Conservation (phyloP, 306 rosid genomes). For the Trifolium dubium region DNA sequence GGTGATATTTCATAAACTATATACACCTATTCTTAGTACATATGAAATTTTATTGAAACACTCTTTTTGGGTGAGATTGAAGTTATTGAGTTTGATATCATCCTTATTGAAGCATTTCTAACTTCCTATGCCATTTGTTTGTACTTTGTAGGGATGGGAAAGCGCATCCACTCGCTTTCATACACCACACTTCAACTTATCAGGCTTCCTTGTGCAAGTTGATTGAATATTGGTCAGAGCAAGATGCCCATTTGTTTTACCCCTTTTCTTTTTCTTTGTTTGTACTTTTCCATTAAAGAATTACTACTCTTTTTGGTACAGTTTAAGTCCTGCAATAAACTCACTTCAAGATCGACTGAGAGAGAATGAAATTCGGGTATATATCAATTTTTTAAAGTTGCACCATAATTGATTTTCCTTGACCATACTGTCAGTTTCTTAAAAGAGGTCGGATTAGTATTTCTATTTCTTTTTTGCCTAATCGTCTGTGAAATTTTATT, state of each 20-base stretch:
- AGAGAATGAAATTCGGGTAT: conserved; percentile 94
- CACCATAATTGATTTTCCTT: conserved; percentile 26
- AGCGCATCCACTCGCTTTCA: conserved; percentile 87
- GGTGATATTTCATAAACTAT: conserved; percentile 54
- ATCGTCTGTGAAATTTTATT: background rate
- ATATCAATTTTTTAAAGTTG: conserved; percentile 37
- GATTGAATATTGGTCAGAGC: conserved; percentile 90
- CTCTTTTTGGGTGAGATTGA: conserved; percentile 17
- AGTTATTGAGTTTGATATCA: conserved; percentile 22
- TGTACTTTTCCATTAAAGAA: background rate
- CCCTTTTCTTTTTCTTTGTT: conserved; percentile 17
- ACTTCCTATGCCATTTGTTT: conserved; percentile 34
- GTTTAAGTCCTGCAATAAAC: conserved; percentile 94
- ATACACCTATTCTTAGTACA: conserved; percentile 29
- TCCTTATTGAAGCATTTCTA: conserved; percentile 34
- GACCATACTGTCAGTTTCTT: background rate
- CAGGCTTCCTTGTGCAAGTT: conserved; percentile 98
- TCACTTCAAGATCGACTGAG: conserved; percentile 84
- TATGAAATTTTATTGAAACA: conserved; percentile 25
- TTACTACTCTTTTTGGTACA: conserved; percentile 51
- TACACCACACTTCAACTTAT: conserved; percentile 95
- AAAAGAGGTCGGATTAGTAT: background rate
- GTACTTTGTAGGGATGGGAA: conserved; percentile 77
- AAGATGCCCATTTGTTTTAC: conserved; percentile 29
- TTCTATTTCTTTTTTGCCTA: conserved; percentile 17